Evolutionary conservation across 805 yeast species (phyloP).

Genomic region (Yarrowia alimentaria): DNA sequence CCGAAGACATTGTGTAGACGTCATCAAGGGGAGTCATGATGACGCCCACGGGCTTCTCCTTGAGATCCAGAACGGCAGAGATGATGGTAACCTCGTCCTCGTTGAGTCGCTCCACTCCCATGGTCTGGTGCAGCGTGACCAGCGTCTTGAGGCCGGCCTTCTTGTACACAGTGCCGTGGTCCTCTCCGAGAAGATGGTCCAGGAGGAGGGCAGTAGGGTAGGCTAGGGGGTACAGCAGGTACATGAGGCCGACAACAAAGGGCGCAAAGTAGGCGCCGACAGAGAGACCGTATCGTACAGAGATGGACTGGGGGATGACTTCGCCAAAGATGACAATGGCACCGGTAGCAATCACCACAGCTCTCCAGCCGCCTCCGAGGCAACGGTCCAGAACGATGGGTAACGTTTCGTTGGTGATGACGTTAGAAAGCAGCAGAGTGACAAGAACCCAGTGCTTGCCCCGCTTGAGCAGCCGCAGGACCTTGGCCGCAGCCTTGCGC

Average conservation of each 20-base stretch:
- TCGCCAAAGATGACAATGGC: constrained; percentile 94
- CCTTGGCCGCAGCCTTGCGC: constrained; percentile 65
- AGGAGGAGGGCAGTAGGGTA: constrained; percentile 82
- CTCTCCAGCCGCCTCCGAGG: constrained; percentile 97
- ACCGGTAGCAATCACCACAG: constrained; percentile 89
- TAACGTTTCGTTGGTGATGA: constrained; percentile 88
- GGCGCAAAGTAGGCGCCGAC: constrained; percentile 91
- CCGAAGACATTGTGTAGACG: constrained; percentile 84
- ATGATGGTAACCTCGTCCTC: constrained; percentile 96
- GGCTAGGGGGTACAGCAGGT: constrained; percentile 85
- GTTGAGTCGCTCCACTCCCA: constrained; percentile 92
- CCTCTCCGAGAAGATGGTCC: constrained; percentile 85
- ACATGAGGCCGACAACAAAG: constrained; percentile 81
- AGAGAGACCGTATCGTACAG: constrained; percentile 88
- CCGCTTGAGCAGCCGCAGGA: constrained; percentile 63
- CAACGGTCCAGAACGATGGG: constrained; percentile 92
- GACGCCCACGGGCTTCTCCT: constrained; percentile 79
- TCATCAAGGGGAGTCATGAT: constrained; percentile 95
- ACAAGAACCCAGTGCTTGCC: constrained; percentile 98
- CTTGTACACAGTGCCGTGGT: constrained; percentile 92
- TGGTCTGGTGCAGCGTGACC: constrained; percentile 87
- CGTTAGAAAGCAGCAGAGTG: constrained; percentile 78
- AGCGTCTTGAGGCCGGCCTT: constrained; percentile 90
- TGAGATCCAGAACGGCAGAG: constrained; percentile 87
- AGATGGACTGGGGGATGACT: constrained; percentile 89